Evolutionary conservation across 192 early-diverging fungal genomes (phyloP), one percentile per base, ranked within the genome.

Genomic region (Coemansia sp.): DNA sequence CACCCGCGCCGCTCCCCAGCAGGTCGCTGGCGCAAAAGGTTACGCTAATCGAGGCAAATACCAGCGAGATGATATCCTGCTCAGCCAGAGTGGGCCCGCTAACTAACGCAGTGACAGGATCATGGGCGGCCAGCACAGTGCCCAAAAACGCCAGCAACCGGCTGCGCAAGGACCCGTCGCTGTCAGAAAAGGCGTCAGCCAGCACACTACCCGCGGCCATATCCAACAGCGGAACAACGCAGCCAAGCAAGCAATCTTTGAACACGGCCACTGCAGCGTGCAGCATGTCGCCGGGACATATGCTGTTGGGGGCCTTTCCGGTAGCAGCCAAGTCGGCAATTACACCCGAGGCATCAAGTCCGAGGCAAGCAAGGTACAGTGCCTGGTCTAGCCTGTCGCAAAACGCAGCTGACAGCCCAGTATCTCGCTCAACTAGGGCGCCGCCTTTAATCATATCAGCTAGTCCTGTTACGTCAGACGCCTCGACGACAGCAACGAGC

Each of bases 31-130:
- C 63, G 35, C 69, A 74, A 25, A 81, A 81, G 66, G 71, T 65
- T 19, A 62, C 45, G 66, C 73, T 68, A 32, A 81, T 72, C n/a
- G 79, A 68, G 27, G 74, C 73, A 62, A 76, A 81, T 1, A 81
- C 70, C 17, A 81, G 65, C 4, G 79, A 71, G 37, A 81, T 71
- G 6, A 72, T 60, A 41, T 81, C 74, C 64, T 79, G 71, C 29
- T 79, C 77, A 9, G 67, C 45, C 6, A 81, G 63, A 4, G 58
- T 45, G 12, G 64, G 66, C 45, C 63, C 69, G 14, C 43, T 60
- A 15, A 68, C 59, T 35, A 76, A 51, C 17, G 62, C 41, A n/a
- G 70, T 20, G 1, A 73, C 46, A 1, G 79, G 59, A 14, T 40
- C 45, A 10, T 62, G 67, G 27, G 64, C 63, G 3, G 59, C 61